phyloP scores from a whole-genome alignment of 1,284 basidiomycete species.

The Ceratobasidium papillatum region DNA sequence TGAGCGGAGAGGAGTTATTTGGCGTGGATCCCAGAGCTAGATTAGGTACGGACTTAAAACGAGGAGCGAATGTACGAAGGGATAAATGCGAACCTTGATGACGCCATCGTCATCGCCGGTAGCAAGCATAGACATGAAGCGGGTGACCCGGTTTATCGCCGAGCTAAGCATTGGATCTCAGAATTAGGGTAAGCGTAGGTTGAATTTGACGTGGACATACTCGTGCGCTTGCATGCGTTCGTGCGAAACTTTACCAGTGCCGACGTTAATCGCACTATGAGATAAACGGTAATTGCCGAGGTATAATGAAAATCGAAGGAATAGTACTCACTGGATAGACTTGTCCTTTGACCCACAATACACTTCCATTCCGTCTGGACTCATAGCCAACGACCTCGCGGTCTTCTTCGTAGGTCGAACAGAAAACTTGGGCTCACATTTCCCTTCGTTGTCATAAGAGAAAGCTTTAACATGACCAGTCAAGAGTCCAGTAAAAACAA shows the following conservation, averaged over 20 bases:
- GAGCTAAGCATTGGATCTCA: constrained; percentile 58
- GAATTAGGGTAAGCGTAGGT: constrained; percentile 47
- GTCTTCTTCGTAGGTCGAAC: constrained; percentile 76
- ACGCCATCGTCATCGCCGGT: constrained; percentile 95
- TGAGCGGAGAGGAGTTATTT: constrained; percentile 66
- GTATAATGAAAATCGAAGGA: neutral
- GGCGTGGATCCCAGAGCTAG: constrained; percentile 89
- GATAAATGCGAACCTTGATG: constrained; percentile 69
- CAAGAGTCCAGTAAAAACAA: constrained; percentile 70
- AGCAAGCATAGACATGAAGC: constrained; percentile 73
- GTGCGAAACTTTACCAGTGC: constrained; percentile 69
- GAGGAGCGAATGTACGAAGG: neutral
- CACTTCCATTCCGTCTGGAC: constrained; percentile 69
- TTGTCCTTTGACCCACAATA: constrained; percentile 89
- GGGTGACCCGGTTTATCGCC: constrained; percentile 84
- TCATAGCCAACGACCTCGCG: constrained; percentile 74
- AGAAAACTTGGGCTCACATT: constrained; percentile 62
- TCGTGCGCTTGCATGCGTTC: constrained; percentile 77
- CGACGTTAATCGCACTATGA: constrained; percentile 71
- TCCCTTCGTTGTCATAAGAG: constrained; percentile 69
- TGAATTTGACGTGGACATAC: constrained; percentile 61
- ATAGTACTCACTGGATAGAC: constrained; percentile 71
- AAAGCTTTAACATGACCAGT: constrained; percentile 61
- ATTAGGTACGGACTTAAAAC: constrained; percentile 31
- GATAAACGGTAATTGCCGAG: no score